Evolutionary conservation across 306 rosid species (phyloP).

Genomic region (Rubus idaeus): DNA sequence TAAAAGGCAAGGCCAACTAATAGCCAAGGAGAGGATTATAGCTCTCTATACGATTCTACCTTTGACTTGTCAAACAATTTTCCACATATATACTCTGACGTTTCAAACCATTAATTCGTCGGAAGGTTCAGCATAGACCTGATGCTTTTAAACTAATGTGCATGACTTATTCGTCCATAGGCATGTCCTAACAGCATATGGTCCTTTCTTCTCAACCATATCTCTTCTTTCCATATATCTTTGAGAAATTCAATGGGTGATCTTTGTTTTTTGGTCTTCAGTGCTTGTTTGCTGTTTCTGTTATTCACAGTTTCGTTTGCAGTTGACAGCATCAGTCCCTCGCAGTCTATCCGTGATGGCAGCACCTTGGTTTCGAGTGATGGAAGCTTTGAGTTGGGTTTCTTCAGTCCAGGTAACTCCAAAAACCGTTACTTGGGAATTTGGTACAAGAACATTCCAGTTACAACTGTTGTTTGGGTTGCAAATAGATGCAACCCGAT

Average conservation of each 20-base stretch:
- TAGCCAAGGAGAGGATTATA: no score
- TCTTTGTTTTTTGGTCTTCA: neutral
- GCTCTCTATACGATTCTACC: no score
- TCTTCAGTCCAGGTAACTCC: constrained; percentile 53
- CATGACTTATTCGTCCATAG: no score
- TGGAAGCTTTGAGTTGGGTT: constrained; percentile 50
- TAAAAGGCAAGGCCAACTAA: no score
- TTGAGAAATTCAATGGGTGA: constrained; percentile 11
- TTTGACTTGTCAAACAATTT: no score
- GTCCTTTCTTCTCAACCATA: neutral
- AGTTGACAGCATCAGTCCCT: constrained; percentile 27
- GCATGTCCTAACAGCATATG: neutral
- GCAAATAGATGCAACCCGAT: constrained; percentile 49
- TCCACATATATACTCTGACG: no score
- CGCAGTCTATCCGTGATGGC: constrained; percentile 37
- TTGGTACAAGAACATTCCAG: constrained; percentile 38
- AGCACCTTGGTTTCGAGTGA: constrained; percentile 39
- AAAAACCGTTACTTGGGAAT: constrained; percentile 43
- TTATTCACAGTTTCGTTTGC: constrained; percentile 22
- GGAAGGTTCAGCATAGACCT: no score
- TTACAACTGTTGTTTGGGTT: constrained; percentile 54
- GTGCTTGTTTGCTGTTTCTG: neutral
- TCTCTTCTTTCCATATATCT: no score
- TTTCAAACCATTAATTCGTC: no score
- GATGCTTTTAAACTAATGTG: no score